Percentiles rank a stretch among this genome's conserved stretches.
These are phyloP conservation scores for Ogataea glucozyma DNA, from an alignment of 805 yeast species.

Conservation along the genomic window DNA sequence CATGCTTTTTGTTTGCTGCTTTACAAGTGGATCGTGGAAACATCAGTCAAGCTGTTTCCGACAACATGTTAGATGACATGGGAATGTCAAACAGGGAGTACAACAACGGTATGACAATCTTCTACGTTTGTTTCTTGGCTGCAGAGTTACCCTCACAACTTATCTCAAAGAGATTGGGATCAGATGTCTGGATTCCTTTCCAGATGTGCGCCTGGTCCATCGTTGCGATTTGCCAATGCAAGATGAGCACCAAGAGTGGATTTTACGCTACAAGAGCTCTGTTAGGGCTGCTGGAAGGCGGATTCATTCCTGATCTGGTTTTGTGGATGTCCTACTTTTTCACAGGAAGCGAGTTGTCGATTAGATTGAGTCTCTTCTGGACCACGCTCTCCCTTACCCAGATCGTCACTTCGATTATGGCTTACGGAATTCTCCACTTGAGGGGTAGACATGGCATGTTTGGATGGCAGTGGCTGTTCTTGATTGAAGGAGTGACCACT, in stretches of 20 bases:
- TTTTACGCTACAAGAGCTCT: conserved; percentile 52
- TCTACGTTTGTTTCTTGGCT: conserved; percentile 49
- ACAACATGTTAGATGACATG: conserved; percentile 53
- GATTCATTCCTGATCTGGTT: conserved; percentile 65
- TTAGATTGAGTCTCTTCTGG: conserved; percentile 62
- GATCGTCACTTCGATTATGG: conserved; percentile 44
- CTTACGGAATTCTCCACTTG: conserved; percentile 55
- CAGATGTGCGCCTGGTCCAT: conserved; percentile 59
- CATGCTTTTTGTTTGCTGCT: conserved; percentile 58
- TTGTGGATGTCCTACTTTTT: conserved; percentile 69
- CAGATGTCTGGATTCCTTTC: conserved; percentile 61
- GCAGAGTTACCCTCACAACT: conserved; percentile 70
- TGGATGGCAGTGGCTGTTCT: conserved; percentile 69
- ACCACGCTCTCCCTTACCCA: conserved; percentile 51
- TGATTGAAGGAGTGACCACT: conserved; percentile 64
- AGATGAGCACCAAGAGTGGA: conserved; percentile 41
- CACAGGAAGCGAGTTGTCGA: conserved; percentile 56
- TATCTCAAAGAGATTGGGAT: conserved; percentile 62
- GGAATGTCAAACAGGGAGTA: conserved; percentile 55
- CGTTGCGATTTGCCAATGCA: conserved; percentile 54
- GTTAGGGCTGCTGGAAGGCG: conserved; percentile 64
- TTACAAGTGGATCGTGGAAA: conserved; percentile 62
- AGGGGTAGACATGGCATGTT: conserved; percentile 44
- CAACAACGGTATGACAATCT: conserved; percentile 59
- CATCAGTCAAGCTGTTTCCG: conserved; percentile 55